Evolutionary conservation across 441 rosid genomes (phyloP), one percentile per base, ranked within the genome.

Genomic region (Jatropha podagrica): DNA sequence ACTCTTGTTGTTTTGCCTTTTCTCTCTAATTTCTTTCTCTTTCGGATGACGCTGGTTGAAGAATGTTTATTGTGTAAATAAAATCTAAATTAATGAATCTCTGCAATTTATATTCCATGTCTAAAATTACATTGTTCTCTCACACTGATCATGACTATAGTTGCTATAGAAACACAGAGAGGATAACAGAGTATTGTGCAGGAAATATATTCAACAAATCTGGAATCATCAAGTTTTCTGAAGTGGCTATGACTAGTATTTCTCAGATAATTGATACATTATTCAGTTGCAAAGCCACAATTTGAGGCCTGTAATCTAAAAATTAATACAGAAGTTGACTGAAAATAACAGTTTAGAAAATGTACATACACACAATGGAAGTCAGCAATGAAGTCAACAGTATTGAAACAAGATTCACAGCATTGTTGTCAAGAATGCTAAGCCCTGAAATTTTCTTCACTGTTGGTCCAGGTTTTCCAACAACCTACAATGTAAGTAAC

Each of bases 401-500:
- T 69, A 91, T 64, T 0, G 98, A 90, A 62, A 92, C 95, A 18
- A 93, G 85, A 86, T 95, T 93, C 79, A 95, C 99, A 2, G 86
- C 88, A 77, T 95, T 90, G 91, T 95, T 95, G 86, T 95, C 99
- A 12, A 95, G 94, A 82, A 91, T 81, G 79, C 82, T 79, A 14
- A 95, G 81, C 58, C 97, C 99, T 18, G 98, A 86, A 17, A 95
- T 93, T 84, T 82, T 95, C 90, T 82, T 91, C 77, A 95, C 99
- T 0, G 96, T 93, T 26, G 96, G 97, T 62, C 97, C 99, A 14
- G 94, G 92, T 86, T 87, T 93, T 72, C 93, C 93, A 13, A 93
- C 99, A 79, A 95, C 90, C 99, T 95, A 90, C 81, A 78, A 75
- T 59, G 37, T 74, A 9, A 12, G 13, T 18, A 14, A 68, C 37